A percentile compares a stretch with the other conserved stretches of the same genome.
These are phyloP conservation scores for Fusarium stilboides DNA, from an alignment of 2,329 filamentous ascomycete species.

Conservation along the genomic window DNA sequence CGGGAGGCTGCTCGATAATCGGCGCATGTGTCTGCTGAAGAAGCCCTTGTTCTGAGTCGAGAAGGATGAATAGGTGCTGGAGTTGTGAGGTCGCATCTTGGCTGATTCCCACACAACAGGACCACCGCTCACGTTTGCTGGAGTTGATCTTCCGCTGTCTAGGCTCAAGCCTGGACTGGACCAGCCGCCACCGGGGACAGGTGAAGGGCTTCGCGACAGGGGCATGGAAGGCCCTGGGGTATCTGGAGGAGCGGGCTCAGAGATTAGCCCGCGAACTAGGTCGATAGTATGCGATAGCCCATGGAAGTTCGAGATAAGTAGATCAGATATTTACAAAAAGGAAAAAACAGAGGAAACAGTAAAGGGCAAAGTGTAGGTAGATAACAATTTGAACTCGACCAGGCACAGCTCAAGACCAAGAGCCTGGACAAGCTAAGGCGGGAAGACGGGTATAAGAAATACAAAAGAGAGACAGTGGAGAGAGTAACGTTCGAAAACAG, in stretches of 20 bases:
- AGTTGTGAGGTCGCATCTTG: constrained; percentile 81
- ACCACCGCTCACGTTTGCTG: constrained; percentile 69
- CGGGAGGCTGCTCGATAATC: constrained; percentile 84
- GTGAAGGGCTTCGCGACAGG: constrained; percentile 89
- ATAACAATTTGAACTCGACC: constrained; percentile 19
- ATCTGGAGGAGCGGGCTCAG: constrained; percentile 56
- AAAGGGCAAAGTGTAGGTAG: background rate
- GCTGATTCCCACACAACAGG: constrained; percentile 86
- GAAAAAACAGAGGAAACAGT: constrained; percentile 1
- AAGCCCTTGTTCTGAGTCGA: constrained; percentile 87
- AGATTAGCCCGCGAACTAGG: constrained; percentile 48
- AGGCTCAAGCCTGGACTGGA: constrained; percentile 84
- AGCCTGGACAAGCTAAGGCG: constrained; percentile 8
- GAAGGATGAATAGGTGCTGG: constrained; percentile 83
- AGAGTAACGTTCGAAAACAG: constrained; percentile 26
- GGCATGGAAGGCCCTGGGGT: constrained; percentile 79
- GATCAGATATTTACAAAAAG: constrained; percentile 11
- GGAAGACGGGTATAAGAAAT: constrained; percentile 14
- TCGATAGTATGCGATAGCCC: constrained; percentile 26
- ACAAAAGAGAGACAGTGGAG: constrained; percentile 23
- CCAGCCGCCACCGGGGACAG: constrained; percentile 88
- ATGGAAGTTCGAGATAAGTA: constrained; percentile 28
- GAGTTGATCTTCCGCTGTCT: constrained; percentile 79
- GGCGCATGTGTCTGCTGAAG: constrained; percentile 87
- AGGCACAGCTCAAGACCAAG: constrained; percentile 17